A percentile compares a stretch with the other conserved stretches of the same genome.
phyloP scores from a whole-genome alignment of 2,329 filamentous ascomycete genomes.

The Aspergillus sp. region DNA sequence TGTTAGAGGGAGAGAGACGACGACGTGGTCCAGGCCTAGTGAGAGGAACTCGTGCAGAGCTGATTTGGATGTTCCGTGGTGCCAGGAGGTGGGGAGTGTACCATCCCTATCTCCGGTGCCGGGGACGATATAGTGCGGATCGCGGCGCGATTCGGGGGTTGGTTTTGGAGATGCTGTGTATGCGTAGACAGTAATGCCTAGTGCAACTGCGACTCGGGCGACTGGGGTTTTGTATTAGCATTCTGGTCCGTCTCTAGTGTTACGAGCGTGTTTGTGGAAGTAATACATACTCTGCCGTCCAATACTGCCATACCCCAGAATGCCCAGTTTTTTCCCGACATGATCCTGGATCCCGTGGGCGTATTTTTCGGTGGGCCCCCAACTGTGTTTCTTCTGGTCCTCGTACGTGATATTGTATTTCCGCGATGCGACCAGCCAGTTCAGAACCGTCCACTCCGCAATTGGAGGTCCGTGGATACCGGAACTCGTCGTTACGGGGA shows the following conservation, averaged over 20 bases:
- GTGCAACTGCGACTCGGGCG: slow-evolving; percentile 58
- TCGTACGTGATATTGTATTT: slow-evolving; percentile 56
- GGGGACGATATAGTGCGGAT: slow-evolving; percentile 66
- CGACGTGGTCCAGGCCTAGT: slow-evolving; percentile 57
- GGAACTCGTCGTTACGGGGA: slow-evolving; percentile 55
- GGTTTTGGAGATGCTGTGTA: slow-evolving; percentile 70
- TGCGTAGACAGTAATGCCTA: slow-evolving; percentile 72
- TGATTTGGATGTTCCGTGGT: slow-evolving; percentile 53
- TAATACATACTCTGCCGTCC: slow-evolving; percentile 55
- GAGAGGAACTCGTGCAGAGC: slow-evolving; percentile 55
- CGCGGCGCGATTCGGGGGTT: slow-evolving; percentile 63
- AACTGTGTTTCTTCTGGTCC: slow-evolving; percentile 56
- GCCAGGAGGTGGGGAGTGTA: slow-evolving; percentile 56
- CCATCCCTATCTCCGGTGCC: slow-evolving; percentile 64
- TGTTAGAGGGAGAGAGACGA: slow-evolving; percentile 59
- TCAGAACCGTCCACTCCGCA: slow-evolving; percentile 66
- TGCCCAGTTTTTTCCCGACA: slow-evolving; percentile 59
- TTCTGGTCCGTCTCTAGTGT: neutral
- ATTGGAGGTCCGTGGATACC: slow-evolving; percentile 65
- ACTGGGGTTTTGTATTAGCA: slow-evolving; percentile 34
- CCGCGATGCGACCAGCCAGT: slow-evolving; percentile 58
- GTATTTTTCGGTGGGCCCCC: slow-evolving; percentile 37
- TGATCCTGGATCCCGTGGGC: slow-evolving; percentile 47
- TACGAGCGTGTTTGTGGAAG: neutral
- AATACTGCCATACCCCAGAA: slow-evolving; percentile 64